These are phyloP conservation scores for Leccinum obscurum DNA, from an alignment of 768 basidiomycete species.

Conservation along the genomic window DNA sequence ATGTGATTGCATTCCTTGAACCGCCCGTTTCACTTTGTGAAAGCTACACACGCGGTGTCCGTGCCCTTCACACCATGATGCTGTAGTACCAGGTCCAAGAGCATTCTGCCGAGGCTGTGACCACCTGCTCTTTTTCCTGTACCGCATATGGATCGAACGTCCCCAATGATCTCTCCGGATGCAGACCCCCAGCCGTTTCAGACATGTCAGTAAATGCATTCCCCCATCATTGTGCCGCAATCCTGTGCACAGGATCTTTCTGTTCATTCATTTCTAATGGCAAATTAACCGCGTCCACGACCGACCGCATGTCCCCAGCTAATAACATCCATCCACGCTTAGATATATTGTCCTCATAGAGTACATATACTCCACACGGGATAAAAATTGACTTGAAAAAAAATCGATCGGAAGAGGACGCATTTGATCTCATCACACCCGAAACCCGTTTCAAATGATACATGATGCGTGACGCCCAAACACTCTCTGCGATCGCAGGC, in stretches of 20 bases:
- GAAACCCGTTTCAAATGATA: neutral
- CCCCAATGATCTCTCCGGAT: neutral
- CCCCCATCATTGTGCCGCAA: no score
- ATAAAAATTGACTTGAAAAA: no score
- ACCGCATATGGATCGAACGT: neutral
- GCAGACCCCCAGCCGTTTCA: neutral
- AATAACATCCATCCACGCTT: no score
- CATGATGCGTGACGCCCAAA: neutral
- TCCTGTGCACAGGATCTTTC: no score
- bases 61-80: neutral
- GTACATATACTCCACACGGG: no score
- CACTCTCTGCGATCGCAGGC: neutral
- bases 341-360: no score
- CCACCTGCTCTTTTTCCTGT: neutral
- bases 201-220: no score
- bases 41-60: neutral
- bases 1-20: neutral
- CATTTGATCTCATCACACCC: neutral
- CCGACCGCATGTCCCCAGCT: no score
- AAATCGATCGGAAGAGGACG: neutral
- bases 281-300: no score
- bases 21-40: neutral
- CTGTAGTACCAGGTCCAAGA: neutral
- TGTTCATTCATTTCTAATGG: no score
- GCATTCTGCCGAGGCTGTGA: neutral